Conservation (phyloP, 352 stramenopile species). For the Pythium folliculosum region DNA sequence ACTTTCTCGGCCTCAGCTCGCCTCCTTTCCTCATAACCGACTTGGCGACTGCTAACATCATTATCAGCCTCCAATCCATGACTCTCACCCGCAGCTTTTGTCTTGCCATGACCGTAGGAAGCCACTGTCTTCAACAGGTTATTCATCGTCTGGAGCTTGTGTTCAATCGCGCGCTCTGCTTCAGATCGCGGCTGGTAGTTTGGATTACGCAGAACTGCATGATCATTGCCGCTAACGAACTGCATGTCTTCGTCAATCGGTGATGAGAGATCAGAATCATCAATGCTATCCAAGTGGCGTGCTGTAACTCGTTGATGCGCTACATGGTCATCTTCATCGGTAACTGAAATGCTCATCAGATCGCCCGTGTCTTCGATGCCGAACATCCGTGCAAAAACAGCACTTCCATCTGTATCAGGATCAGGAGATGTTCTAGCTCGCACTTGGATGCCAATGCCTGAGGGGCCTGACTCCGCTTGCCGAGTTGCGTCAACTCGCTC, state of each 20-base stretch:
- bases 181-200: not conserved
- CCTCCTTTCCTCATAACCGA: slow-evolving; percentile 8
- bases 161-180: slow-evolving; percentile 15
- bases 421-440: not conserved
- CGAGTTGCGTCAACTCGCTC: slow-evolving; percentile 26
- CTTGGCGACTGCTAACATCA: not conserved
- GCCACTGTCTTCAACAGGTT: slow-evolving; percentile 21
- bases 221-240: not conserved
- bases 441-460: not conserved
- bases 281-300: not conserved
- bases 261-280: slow-evolving; percentile 13
- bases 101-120: not conserved
- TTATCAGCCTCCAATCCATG: not conserved
- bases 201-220: not conserved
- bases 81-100: not conserved
- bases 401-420: slow-evolving; percentile 29
- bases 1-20: not conserved
- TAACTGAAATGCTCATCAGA: not conserved
- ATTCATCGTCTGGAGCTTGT: slow-evolving; percentile 18
- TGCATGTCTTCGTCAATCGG: not conserved
- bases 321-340: not conserved
- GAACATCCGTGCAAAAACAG: slow-evolving; percentile 50
- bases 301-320: slow-evolving; percentile 13
- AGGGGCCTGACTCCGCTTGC: not conserved
- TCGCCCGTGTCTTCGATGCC: slow-evolving; percentile 36